phyloP scores from a whole-genome alignment of 257 asterid genomes.

The Gentiana macrophylla region DNA sequence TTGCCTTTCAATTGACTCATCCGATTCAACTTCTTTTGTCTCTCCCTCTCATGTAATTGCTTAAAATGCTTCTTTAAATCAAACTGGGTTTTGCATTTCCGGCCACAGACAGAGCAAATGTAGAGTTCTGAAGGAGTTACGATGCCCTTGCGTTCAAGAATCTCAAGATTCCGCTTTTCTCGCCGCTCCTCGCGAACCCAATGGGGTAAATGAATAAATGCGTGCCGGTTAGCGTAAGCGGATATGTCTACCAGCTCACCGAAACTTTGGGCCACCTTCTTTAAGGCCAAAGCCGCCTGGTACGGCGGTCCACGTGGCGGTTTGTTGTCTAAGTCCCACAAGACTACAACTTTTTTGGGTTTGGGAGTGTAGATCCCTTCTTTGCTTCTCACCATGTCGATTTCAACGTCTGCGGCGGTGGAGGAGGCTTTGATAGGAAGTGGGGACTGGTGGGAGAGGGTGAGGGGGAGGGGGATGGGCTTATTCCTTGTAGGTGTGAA shows the following conservation, averaged over 20 bases:
- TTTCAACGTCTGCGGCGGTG: constrained; percentile 34
- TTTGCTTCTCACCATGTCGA: constrained; percentile 65
- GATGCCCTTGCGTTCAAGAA: constrained; percentile 55
- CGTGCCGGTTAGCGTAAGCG: constrained; percentile 89
- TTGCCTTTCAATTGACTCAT: constrained; percentile 80
- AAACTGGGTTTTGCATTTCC: constrained; percentile 58
- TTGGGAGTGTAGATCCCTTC: constrained; percentile 60
- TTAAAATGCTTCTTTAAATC: constrained; percentile 79
- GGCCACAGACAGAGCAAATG: constrained; percentile 75
- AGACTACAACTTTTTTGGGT: constrained; percentile 62
- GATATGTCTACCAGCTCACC: constrained; percentile 75
- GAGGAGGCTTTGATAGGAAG: constrained; percentile 25
- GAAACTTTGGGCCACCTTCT: constrained; percentile 53
- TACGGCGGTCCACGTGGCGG: constrained; percentile 93
- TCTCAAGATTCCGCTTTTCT: constrained; percentile 40
- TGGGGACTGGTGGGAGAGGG: background rate
- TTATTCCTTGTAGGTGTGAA: background rate
- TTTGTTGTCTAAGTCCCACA: constrained; percentile 95
- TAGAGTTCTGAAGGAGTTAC: constrained; percentile 36
- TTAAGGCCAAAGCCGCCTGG: constrained; percentile 67
- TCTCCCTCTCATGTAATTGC: constrained; percentile 77
- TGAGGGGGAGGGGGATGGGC: constrained; percentile 10
- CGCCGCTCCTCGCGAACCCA: constrained; percentile 79
- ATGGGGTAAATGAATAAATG: constrained; percentile 73
- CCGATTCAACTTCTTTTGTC: constrained; percentile 67